phyloP scores from a whole-genome alignment of 2,329 filamentous ascomycete genomes.

The Macrophomina tecta region DNA sequence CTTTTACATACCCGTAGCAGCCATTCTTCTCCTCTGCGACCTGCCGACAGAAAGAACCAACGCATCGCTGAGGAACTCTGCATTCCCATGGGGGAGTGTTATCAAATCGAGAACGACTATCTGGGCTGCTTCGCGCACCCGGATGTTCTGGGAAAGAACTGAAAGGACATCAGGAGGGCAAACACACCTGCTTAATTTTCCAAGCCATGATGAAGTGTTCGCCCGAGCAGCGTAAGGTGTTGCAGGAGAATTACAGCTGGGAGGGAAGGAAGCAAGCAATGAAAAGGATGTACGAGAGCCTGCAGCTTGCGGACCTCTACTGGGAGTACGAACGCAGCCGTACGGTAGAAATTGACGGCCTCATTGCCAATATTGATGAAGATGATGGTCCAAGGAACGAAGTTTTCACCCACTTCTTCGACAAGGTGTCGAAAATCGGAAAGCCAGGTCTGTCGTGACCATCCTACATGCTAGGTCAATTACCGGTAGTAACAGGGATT shows the following conservation, averaged over 20 bases:
- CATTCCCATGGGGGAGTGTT: constrained; percentile 97
- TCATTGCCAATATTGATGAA: constrained; percentile 84
- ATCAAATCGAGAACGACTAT: constrained; percentile 98
- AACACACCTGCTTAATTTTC: constrained; percentile 98
- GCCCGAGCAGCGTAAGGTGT: constrained; percentile 82
- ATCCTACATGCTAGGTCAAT: no score
- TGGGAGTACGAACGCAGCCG: constrained; percentile 87
- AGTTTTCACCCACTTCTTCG: constrained; percentile 86
- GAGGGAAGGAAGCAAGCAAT: constrained; percentile 90
- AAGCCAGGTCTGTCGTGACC: no score
- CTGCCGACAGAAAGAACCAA: constrained; percentile 84
- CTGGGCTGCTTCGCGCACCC: constrained; percentile 97
- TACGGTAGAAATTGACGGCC: constrained; percentile 73
- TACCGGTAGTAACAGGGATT: no score
- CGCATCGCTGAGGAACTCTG: constrained; percentile 89
- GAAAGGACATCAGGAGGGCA: constrained; percentile 99
- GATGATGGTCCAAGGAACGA: constrained; percentile 85
- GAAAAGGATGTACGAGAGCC: constrained; percentile 86
- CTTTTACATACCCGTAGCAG: constrained; percentile 95
- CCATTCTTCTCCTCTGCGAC: constrained; percentile 84
- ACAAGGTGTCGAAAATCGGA: constrained; percentile 68
- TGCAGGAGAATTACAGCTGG: constrained; percentile 91
- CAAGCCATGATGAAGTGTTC: constrained; percentile 81
- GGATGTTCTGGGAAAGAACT: constrained; percentile 94
- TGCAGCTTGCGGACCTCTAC: constrained; percentile 84